These are phyloP conservation scores for Ammopiptanthus mongolicus DNA, from an alignment of 306 rosid genomes.

Conservation along the genomic window DNA sequence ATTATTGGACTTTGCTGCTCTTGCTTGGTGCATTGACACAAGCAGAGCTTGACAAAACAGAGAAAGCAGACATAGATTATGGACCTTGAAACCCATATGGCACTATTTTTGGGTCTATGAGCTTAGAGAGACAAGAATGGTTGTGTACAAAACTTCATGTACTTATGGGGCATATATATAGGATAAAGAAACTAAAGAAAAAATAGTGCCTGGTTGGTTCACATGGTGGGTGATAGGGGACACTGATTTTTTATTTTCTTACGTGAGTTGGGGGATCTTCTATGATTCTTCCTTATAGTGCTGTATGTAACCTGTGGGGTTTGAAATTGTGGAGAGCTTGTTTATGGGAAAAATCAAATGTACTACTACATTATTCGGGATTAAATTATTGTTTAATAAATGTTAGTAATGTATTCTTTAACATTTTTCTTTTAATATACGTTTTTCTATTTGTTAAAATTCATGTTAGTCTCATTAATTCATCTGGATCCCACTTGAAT, in stretches of 20 bases:
- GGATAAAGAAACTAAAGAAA: background rate
- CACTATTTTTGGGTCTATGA: conserved; percentile 1
- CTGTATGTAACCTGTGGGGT: background rate
- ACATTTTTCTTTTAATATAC: too few relatives aligned
- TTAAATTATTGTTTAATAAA: too few relatives aligned
- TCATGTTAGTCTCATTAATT: too few relatives aligned
- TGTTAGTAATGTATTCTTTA: too few relatives aligned
- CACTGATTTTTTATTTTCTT: conserved; percentile 12
- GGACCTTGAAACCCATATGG: conserved; percentile 43
- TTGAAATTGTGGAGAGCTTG: conserved; percentile 2
- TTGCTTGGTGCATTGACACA: conserved; percentile 32
- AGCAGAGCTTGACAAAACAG: conserved; percentile 32
- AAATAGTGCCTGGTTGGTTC: conserved; percentile 12
- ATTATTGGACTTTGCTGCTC: conserved; percentile 34
- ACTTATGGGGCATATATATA: conserved; percentile 7
- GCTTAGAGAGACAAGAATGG: background rate
- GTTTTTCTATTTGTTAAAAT: too few relatives aligned
- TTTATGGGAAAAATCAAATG: conserved; percentile 14
- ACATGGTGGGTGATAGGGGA: conserved; percentile 20
- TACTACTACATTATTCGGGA: conserved; percentile 11
- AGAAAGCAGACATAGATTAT: conserved; percentile 24
- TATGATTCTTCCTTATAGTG: conserved; percentile 7
- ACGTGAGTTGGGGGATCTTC: conserved; percentile 7
- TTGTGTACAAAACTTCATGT: background rate
- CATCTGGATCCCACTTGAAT: too few relatives aligned